phyloP scores from a whole-genome alignment of 345 rosid species.

The Gynandropsis gynandra region DNA sequence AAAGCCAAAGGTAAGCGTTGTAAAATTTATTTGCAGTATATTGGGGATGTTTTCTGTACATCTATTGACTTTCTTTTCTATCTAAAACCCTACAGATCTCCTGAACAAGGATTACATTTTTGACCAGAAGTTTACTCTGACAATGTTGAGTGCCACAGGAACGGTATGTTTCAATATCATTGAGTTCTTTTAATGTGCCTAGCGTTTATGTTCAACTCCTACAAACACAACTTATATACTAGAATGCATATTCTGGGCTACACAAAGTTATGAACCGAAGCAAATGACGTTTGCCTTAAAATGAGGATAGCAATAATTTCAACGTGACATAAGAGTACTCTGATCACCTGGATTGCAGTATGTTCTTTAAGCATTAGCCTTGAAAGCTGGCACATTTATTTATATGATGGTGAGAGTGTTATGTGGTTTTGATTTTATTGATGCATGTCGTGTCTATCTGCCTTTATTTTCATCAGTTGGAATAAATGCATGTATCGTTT shows the following conservation, averaged over 20 bases:
- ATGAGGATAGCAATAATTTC: constrained; percentile 5
- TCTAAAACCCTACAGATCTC: constrained; percentile 45
- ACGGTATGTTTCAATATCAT: constrained; percentile 39
- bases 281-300: background rate
- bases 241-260: background rate
- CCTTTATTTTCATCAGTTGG: background rate
- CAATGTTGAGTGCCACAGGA: constrained; percentile 48
- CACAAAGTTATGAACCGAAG: background rate
- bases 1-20: constrained; percentile 52
- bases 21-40: constrained; percentile 1
- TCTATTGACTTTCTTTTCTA: constrained; percentile 5
- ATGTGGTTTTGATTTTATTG: background rate
- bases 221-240: constrained; percentile 1
- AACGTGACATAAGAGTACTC: background rate
- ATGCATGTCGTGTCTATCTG: no score
- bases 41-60: constrained; percentile 5
- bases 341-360: background rate
- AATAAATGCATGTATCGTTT: background rate
- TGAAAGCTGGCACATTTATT: constrained; percentile 3
- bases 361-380: background rate
- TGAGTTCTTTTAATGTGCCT: background rate
- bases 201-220: background rate
- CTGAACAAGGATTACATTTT: constrained; percentile 64
- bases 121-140: constrained; percentile 67
- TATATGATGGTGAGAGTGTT: background rate